phyloP scores from a whole-genome alignment of 441 rosid genomes.

The Croton laevigatus region DNA sequence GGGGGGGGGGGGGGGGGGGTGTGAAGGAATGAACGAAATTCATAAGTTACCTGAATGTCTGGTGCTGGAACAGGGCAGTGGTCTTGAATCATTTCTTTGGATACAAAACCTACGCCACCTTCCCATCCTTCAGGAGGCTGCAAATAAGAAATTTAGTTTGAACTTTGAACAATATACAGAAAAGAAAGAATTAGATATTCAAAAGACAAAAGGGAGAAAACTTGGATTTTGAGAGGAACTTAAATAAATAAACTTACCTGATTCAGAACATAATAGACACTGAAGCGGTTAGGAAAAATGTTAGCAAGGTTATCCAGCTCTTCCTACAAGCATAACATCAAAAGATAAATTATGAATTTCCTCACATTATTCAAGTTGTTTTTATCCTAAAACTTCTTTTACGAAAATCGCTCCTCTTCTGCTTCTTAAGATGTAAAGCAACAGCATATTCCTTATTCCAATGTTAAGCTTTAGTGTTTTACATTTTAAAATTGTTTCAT shows the following conservation, averaged over 20 bases:
- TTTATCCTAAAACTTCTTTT: too few relatives aligned
- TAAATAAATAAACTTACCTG: constrained; percentile 44
- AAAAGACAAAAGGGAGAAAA: not conserved
- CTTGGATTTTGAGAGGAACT: not conserved
- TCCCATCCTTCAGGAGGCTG: constrained; percentile 71
- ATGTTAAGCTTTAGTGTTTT: not conserved
- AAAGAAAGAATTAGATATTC: not conserved
- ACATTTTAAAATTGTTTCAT: not conserved
- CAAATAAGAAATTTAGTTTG: not conserved
- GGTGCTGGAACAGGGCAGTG: constrained; percentile 52
- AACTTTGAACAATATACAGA: not conserved
- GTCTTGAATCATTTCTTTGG: constrained; percentile 55
- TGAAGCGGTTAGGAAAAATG: constrained; percentile 58
- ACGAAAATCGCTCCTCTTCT: not conserved
- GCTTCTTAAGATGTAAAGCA: not conserved
- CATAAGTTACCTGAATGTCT: constrained; percentile 42
- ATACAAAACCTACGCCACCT: constrained; percentile 58
- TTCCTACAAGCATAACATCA: constrained; percentile 46
- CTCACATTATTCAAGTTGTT: not conserved
- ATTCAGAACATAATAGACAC: constrained; percentile 72
- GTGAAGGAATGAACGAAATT: not conserved
- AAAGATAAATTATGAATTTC: not conserved
- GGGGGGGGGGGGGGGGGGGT: not conserved
- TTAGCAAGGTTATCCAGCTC: constrained; percentile 65
- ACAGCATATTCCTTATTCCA: not conserved